Evolutionary conservation across 352 stramenopile genomes (phyloP).

Genomic region (Pythium insidiosum): DNA sequence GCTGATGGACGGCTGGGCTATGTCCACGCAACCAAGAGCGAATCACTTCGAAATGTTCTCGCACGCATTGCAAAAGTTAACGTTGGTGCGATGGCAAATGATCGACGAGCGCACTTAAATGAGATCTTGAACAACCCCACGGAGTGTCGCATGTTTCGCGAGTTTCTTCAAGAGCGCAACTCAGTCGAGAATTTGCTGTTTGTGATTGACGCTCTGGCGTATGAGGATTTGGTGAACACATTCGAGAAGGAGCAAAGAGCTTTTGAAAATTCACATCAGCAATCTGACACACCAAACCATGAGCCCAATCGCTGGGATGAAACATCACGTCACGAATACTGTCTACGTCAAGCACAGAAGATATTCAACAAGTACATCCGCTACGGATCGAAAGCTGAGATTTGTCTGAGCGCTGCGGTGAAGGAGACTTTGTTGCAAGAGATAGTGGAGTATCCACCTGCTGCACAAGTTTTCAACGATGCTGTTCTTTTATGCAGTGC

Average conservation of each 20-base stretch:
- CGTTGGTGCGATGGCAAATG: slow-evolving; percentile 15
- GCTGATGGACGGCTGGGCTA: slow-evolving; percentile 30
- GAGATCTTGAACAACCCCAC: slow-evolving; percentile 38
- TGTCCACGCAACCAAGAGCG: slow-evolving; percentile 21
- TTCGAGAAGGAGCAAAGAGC: slow-evolving; percentile 33
- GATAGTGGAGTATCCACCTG: slow-evolving; percentile 34
- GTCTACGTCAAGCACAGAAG: slow-evolving; percentile 51
- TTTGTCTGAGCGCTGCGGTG: slow-evolving; percentile 31
- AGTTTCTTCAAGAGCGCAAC: slow-evolving; percentile 44
- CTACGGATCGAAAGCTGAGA: slow-evolving; percentile 60
- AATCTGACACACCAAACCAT: too few relatives aligned
- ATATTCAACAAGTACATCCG: slow-evolving; percentile 78
- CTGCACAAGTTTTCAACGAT: slow-evolving; percentile 46
- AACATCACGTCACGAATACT: slow-evolving; percentile 43
- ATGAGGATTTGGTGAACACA: slow-evolving; percentile 57
- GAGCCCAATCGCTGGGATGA: slow-evolving; percentile 2
- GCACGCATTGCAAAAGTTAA: slow-evolving; percentile 33
- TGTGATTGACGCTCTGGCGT: slow-evolving; percentile 54
- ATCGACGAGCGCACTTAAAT: slow-evolving; percentile 39
- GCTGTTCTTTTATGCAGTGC: slow-evolving; percentile 47
- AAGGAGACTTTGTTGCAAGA: slow-evolving; percentile 39
- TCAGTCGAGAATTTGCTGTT: slow-evolving; percentile 61
- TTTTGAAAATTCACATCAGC: too few relatives aligned
- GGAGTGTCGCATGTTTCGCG: slow-evolving; percentile 45
- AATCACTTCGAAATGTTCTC: slow-evolving; percentile 48